Evolutionary conservation across 176 grass and related monocot species (phyloP).

Genomic region (Pharus latifolius): DNA sequence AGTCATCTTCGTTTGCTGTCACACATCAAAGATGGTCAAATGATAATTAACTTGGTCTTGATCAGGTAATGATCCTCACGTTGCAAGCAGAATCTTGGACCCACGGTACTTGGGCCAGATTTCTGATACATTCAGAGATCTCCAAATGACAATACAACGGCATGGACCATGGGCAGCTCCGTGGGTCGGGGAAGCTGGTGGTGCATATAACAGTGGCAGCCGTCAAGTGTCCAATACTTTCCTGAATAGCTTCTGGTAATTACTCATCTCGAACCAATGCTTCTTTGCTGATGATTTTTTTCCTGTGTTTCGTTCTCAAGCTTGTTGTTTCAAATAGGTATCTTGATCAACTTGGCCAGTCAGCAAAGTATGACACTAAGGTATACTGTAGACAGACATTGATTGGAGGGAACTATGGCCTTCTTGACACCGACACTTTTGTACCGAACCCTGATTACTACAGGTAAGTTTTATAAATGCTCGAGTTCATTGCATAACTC

Average conservation of each 20-base stretch:
- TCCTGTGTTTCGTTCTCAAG: not conserved
- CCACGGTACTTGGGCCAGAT: slow-evolving; percentile 49
- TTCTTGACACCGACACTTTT: slow-evolving; percentile 76
- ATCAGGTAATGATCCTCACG: slow-evolving; percentile 72
- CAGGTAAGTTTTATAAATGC: slow-evolving; percentile 33
- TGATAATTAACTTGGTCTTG: not conserved
- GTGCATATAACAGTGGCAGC: slow-evolving; percentile 92
- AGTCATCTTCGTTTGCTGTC: not conserved
- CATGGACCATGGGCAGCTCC: slow-evolving; percentile 75
- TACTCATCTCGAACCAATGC: not conserved
- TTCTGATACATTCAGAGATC: slow-evolving; percentile 74
- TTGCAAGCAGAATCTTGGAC: slow-evolving; percentile 63
- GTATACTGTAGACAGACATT: slow-evolving; percentile 89
- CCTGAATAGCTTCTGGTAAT: slow-evolving; percentile 93
- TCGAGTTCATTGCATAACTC: too few relatives aligned
- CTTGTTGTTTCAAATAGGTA: slow-evolving; percentile 54
- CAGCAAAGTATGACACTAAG: slow-evolving; percentile 87
- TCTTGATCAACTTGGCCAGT: slow-evolving; percentile 85
- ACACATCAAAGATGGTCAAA: not conserved
- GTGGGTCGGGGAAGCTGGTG: slow-evolving; percentile 95
- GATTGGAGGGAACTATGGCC: slow-evolving; percentile 94
- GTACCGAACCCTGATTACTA: slow-evolving; percentile 97
- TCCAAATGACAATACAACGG: slow-evolving; percentile 60
- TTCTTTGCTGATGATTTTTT: not conserved
- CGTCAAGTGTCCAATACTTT: slow-evolving; percentile 73